These are phyloP conservation scores for Lentinula novae-zelandiae DNA, from an alignment of 1,284 basidiomycete genomes.

Conservation along the genomic window DNA sequence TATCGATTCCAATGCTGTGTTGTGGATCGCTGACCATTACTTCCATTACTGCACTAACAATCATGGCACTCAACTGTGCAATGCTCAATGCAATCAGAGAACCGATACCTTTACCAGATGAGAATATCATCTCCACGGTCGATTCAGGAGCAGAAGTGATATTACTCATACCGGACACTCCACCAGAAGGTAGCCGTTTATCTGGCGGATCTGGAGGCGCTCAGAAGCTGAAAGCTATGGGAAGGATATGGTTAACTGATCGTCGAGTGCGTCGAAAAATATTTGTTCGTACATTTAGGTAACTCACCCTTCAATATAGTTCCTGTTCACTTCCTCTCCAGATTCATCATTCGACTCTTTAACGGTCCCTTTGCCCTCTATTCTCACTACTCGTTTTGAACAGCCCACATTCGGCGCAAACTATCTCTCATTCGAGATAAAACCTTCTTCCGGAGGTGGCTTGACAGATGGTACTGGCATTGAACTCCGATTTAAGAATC, in stretches of 20 bases:
- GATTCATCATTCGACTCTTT: conserved; percentile 46
- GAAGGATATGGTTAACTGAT: conserved; percentile 63
- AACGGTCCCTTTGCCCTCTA: conserved; percentile 56
- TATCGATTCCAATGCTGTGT: no score
- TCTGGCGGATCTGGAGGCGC: conserved; percentile 50
- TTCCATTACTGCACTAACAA: not conserved
- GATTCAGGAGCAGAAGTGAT: conserved; percentile 55
- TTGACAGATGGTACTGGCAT: conserved; percentile 58
- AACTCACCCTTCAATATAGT: conserved; percentile 32
- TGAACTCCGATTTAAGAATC: conserved; percentile 65
- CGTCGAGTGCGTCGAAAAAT: conserved; percentile 51
- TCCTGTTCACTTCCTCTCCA: conserved; percentile 54
- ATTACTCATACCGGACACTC: conserved; percentile 52
- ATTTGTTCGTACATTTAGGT: not conserved
- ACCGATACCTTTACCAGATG: conserved; percentile 63
- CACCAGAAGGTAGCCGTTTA: conserved; percentile 35
- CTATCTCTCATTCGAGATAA: conserved; percentile 61
- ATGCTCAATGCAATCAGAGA: conserved; percentile 57
- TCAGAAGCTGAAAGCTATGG: conserved; percentile 57
- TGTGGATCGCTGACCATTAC: no score
- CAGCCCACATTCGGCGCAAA: conserved; percentile 72
- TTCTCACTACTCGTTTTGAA: conserved; percentile 67
- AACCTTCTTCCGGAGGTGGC: conserved; percentile 61
- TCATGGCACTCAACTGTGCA: conserved; percentile 77
- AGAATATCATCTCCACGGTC: conserved; percentile 53